Evolutionary conservation across 768 basidiomycete species (phyloP).

Genomic region (Clitopilus hobsonii): DNA sequence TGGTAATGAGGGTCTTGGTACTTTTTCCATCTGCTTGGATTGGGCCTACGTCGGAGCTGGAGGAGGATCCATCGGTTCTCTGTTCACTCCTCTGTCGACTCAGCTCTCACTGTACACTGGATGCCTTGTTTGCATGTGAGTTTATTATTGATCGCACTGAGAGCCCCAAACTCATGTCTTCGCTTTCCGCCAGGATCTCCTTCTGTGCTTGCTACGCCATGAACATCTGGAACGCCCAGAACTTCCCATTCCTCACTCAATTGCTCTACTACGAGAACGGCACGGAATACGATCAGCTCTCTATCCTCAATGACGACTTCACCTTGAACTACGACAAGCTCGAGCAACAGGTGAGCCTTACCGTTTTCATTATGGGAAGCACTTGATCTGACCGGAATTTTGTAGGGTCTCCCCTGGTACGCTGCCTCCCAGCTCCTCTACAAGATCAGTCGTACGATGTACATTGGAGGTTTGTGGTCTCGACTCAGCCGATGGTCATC

Average conservation of each 20-base stretch:
- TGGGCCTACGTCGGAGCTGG: conserved; percentile 55
- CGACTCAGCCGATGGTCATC: not conserved
- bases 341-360: conserved; percentile 21
- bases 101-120: conserved; percentile 48
- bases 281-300: conserved; percentile 42
- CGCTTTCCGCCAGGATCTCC: conserved; percentile 23
- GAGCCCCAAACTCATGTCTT: not conserved
- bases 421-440: conserved; percentile 38
- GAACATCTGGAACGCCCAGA: conserved; percentile 55
- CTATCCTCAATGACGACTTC: conserved; percentile 45
- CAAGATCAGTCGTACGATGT: conserved; percentile 31
- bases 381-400: not conserved
- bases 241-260: conserved; percentile 58
- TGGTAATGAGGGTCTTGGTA: conserved; percentile 59
- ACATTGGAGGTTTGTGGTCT: conserved; percentile 27
- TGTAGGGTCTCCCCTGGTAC: conserved; percentile 36
- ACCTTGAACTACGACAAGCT: conserved; percentile 42
- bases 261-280: conserved; percentile 47
- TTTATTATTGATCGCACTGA: conserved; percentile 8
- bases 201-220: conserved; percentile 39
- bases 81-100: conserved; percentile 50
- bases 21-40: conserved; percentile 55
- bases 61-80: conserved; percentile 38
- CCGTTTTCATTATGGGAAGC: not conserved
- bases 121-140: conserved; percentile 37